Conservation (phyloP, 2,329 filamentous ascomycete genomes). For the Taxawa tesnikishii region DNA sequence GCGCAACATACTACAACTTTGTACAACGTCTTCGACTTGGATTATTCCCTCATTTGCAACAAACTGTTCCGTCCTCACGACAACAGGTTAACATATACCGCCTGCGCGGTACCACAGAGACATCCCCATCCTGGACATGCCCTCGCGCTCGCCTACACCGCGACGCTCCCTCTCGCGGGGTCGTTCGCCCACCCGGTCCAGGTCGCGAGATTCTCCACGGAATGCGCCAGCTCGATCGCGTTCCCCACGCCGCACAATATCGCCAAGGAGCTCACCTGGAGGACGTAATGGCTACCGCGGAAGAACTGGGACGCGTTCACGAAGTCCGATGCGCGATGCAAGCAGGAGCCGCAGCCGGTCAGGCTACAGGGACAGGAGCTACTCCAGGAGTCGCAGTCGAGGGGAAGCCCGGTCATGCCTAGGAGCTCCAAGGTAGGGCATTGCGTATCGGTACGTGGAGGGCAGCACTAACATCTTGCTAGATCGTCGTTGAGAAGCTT, state of each 20-base stretch:
- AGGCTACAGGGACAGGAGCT: neutral
- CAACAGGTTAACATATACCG: too few species aligned
- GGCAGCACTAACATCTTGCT: constrained; percentile 3
- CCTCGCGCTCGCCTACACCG: constrained; percentile 12
- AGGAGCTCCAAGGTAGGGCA: constrained; percentile 1
- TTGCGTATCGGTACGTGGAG: neutral
- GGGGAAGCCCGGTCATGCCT: constrained; percentile 7
- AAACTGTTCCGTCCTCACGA: too few species aligned
- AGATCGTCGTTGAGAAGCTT: constrained; percentile 94
- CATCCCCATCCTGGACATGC: constrained; percentile 2
- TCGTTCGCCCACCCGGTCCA: constrained; percentile 21
- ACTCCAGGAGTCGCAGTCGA: neutral
- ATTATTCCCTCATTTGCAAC: too few species aligned
- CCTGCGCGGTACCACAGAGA: too few species aligned
- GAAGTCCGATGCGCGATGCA: constrained; percentile 13
- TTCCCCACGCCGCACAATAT: constrained; percentile 16
- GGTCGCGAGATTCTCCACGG: too few species aligned
- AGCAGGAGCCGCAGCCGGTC: constrained; percentile 26
- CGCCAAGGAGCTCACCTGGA: constrained; percentile 9
- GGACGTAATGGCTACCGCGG: constrained; percentile 9
- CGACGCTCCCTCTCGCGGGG: constrained; percentile 19
- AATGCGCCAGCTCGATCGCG: too few species aligned
- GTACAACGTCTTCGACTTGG: too few species aligned
- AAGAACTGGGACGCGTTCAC: constrained; percentile 19
- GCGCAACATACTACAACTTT: too few species aligned